These are phyloP conservation scores for Garcia nutans DNA, from an alignment of 345 rosid species.

Conservation along the genomic window DNA sequence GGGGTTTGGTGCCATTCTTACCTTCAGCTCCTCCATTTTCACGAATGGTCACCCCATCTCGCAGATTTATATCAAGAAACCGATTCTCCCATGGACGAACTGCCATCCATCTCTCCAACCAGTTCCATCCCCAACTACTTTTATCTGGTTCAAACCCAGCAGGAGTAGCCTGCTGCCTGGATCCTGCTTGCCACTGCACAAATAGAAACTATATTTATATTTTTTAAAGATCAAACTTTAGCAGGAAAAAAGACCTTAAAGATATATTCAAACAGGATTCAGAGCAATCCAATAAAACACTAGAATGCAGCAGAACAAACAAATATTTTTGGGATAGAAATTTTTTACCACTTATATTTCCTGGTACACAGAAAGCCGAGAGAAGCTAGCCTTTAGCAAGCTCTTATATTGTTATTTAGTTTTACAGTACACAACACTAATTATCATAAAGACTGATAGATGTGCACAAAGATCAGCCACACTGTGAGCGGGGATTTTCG, in stretches of 20 bases:
- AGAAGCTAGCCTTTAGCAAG: background rate
- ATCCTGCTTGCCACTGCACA: conserved; percentile 94
- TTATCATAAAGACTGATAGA: background rate
- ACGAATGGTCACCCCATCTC: conserved; percentile 62
- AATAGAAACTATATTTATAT: conserved; percentile 7
- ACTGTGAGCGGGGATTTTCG: too few species aligned
- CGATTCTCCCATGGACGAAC: conserved; percentile 99
- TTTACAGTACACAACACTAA: background rate
- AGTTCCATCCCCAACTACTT: conserved; percentile 99
- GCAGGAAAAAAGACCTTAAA: background rate
- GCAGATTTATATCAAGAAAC: conserved; percentile 84
- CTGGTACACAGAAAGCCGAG: background rate
- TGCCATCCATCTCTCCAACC: conserved; percentile 99
- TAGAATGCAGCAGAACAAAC: background rate
- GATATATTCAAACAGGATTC: background rate
- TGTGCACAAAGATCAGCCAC: background rate
- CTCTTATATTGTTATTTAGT: background rate
- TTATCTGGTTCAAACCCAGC: conserved; percentile 85
- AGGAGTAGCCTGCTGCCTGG: conserved; percentile 62
- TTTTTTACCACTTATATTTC: background rate
- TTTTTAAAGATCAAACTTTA: background rate
- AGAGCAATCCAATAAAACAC: background rate
- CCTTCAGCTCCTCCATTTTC: conserved; percentile 50
- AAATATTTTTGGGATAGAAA: background rate
- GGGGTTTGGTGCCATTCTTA: conserved; percentile 48